Base-by-base conservation (phyloP, 2,329 filamentous ascomycete species). In the Aspergillus sclerotialis region DNA sequence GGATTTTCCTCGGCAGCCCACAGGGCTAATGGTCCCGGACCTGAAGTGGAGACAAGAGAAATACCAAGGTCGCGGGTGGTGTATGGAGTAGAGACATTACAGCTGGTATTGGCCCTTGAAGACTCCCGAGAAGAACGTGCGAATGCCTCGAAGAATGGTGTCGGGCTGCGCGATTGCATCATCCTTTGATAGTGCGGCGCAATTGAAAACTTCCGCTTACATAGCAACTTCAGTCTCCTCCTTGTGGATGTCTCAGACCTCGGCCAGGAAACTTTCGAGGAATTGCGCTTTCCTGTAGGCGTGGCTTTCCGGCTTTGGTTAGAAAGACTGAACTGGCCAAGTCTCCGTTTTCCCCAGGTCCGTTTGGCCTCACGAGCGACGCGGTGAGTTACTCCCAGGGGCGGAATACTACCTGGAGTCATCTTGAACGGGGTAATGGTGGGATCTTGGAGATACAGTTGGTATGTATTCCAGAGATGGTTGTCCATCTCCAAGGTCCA, bases 371-470 rank as follows among this genome's bases (percentile, higher is more conserved):
- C 70, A 32, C 75, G 68, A 4, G 76, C 74, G 23, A 82, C 76
- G 37, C 76, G 72, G 47, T 77, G 70, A 44, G 77, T 80, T 16
- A 81, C 75, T 12, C 78, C 78, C 33, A 80, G 69, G 8, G 78
- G 78, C 24, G 78, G 78, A 21, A 74, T 68, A 28, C 73, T 76
- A 31, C 78, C 77, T 2, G 77, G 78, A 1, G 80, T 67, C 60
- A 76, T 78, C 50, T 81, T 81, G 66, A 81, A 81, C 0, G 78
- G 78, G 1, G 78, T 82, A 30, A 80, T 70, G 3, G 73, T 76
- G 13, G 78, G 78, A 53, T 81, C 76, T 41, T 78, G 74, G n/a
- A 81, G 62, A 52, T 80, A 80, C 34, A 70, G 66, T 60, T 79
- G 74, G 56, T 80, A 82, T 7, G 75, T 78, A 51, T 76, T 73